Evolutionary conservation across 768 basidiomycete species (phyloP), one percentile per base, ranked within the genome.

Genomic region (Auriscalpium microsporum): DNA sequence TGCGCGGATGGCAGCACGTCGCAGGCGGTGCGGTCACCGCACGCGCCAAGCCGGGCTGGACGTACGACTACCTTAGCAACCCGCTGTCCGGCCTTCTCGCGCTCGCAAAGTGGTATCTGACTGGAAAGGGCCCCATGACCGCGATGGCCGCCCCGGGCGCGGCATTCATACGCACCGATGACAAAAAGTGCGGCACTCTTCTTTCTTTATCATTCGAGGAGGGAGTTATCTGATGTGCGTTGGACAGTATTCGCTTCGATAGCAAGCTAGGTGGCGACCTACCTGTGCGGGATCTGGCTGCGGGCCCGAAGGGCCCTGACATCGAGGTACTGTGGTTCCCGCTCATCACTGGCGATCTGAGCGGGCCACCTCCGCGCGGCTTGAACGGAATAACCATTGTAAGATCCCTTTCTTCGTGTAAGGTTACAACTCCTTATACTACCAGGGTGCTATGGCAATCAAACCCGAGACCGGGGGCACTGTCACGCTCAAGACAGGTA

Each of bases 211-310:
- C 9, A n/a, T 21, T 7, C 28, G n/a, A 28, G 23, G 23, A 28
- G 28, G 28, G 7, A 7, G 28, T 28, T 28, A 28, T 35, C 14
- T 35, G 44, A 8, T 17, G 35, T 10, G n/a, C 3, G 21, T 48
- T 37, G 33, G 8, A 21, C 34, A 48, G 46, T 35, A 17, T 54
- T 17, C 56, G 4, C 64, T 81, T 8, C 78, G 81, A 65, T 71
- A 75, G 0, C n/a, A 55, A 50, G 52, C 48, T 50, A 17, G 19
- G 55, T 57, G 50, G 46, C 21, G 6, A 37, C 17, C 23, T 21
- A 42, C 40, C 54, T 28, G 34, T 55, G 37, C 21, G 33, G 23
- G 48, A 54, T 23, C 21, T 37, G 8, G 36, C 33, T 8, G 47
- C 54, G 19, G 48, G 48, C 21, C 48, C 37, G 19, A 37, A 34